phyloP scores from a whole-genome alignment of 441 rosid species.

The Arabidopsis lyrata region DNA sequence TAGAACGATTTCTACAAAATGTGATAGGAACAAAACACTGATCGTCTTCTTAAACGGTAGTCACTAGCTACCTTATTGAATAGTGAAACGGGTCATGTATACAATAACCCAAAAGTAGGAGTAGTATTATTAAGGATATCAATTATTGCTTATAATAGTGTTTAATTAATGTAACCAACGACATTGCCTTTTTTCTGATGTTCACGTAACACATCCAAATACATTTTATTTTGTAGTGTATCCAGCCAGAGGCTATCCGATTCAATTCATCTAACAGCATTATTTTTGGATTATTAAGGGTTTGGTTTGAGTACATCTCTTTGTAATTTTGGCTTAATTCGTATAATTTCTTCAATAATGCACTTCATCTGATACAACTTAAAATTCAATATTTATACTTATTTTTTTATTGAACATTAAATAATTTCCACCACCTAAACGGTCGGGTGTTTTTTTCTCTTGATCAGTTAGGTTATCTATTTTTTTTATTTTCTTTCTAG shows the following conservation, averaged over 20 bases:
- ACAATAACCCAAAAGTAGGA: not conserved
- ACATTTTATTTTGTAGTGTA: constrained; percentile 2
- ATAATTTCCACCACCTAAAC: not conserved
- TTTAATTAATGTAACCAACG: constrained; percentile 25
- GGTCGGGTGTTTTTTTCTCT: not conserved
- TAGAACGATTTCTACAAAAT: not conserved
- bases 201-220: constrained; percentile 13
- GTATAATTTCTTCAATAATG: not conserved
- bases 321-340: constrained; percentile 5
- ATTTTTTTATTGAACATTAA: not conserved
- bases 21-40: not conserved
- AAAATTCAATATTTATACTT: not conserved
- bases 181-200: constrained; percentile 13
- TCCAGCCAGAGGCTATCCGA: constrained; percentile 20
- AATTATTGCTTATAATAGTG: constrained; percentile 14
- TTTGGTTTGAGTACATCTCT: constrained; percentile 10
- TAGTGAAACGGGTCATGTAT: not conserved
- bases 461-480: not conserved
- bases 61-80: not conserved
- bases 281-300: constrained; percentile 21
- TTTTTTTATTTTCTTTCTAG: not conserved
- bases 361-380: not conserved
- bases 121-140: not conserved
- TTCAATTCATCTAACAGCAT: constrained; percentile 33
- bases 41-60: not conserved